phyloP scores from a whole-genome alignment of 495 filamentous ascomycete genomes.

The Podospora sp. region DNA sequence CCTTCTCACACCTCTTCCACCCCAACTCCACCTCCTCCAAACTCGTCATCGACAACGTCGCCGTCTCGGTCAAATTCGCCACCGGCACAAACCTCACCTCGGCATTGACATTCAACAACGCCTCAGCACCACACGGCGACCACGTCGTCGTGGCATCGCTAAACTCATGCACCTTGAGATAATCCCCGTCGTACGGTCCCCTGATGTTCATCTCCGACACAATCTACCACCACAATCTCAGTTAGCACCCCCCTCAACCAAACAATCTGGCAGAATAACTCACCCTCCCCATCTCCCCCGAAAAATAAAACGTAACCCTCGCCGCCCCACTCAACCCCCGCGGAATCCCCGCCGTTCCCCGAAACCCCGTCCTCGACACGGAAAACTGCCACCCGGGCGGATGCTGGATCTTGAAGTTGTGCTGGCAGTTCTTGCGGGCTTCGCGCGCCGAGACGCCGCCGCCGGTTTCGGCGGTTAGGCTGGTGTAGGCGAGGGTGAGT shows the following conservation, averaged over 20 bases:
- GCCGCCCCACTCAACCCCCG: too few relatives aligned
- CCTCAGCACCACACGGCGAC: constrained; percentile 44
- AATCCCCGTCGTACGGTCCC: constrained; percentile 41
- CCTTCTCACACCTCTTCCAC: constrained; percentile 23
- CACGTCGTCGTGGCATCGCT: constrained; percentile 41
- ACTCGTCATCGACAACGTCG: constrained; percentile 31
- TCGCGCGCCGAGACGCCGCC: too few relatives aligned
- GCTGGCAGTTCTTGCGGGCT: too few relatives aligned
- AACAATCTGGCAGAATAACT: not conserved
- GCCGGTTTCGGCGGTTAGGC: too few relatives aligned
- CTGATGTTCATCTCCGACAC: constrained; percentile 37
- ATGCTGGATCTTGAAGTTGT: too few relatives aligned
- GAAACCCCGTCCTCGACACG: too few relatives aligned
- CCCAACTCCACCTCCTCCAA: constrained; percentile 8
- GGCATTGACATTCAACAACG: constrained; percentile 46
- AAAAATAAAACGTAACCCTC: too few relatives aligned
- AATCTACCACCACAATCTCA: constrained; percentile 27
- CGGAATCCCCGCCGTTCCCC: too few relatives aligned
- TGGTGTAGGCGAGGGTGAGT: too few relatives aligned
- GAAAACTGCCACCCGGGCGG: too few relatives aligned
- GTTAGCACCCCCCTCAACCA: not conserved
- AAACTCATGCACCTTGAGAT: constrained; percentile 39
- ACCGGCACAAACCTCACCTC: constrained; percentile 39
- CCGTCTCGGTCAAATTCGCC: constrained; percentile 20
- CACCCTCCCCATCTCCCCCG: too few relatives aligned